phyloP scores from a whole-genome alignment of 2,329 filamentous ascomycete genomes.

The Fusarium proliferatum region DNA sequence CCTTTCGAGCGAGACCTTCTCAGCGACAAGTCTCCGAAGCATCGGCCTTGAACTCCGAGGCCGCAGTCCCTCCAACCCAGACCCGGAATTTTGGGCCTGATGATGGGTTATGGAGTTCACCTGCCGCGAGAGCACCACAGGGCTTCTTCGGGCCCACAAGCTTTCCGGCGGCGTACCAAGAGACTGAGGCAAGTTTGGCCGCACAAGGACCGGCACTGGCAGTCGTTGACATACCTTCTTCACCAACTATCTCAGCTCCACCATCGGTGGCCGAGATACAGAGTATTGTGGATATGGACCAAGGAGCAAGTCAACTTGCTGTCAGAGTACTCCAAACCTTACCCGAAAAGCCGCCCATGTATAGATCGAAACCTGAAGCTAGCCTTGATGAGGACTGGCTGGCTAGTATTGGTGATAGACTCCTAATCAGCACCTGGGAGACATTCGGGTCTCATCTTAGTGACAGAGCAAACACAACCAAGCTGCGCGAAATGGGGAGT shows the following conservation, averaged over 20 bases:
- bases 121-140: background rate
- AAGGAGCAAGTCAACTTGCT: background rate
- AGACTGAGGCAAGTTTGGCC: background rate
- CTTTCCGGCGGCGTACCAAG: background rate
- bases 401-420: background rate
- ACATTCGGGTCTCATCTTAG: background rate
- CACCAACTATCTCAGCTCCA: background rate
- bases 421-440: background rate
- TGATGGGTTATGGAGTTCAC: background rate
- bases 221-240: fast-evolving
- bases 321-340: background rate
- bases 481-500: background rate
- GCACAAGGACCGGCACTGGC: fast-evolving
- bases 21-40: background rate
- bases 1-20: fast-evolving
- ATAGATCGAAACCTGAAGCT: fast-evolving
- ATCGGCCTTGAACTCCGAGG: background rate
- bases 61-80: fast-evolving
- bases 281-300: background rate
- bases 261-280: background rate
- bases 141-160: background rate
- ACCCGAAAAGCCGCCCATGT: fast-evolving
- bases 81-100: background rate
- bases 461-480: background rate
- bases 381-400: background rate